Base-by-base conservation (phyloP, 2,329 filamentous ascomycete species). In the Pseudocercospora macadamiae region DNA sequence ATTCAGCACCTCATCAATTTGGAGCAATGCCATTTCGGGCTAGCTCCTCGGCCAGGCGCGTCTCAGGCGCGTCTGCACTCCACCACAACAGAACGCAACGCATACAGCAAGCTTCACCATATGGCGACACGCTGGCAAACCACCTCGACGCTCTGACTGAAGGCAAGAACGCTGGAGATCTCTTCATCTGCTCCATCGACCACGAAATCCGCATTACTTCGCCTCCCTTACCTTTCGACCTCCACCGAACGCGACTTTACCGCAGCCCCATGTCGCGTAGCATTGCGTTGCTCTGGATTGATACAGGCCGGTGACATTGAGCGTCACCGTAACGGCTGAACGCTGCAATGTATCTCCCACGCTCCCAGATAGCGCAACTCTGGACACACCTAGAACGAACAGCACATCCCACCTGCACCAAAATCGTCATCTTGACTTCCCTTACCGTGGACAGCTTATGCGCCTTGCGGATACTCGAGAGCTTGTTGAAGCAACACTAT, bases 391-490 rank as follows among this genome's bases (percentile, higher is more conserved):
- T 99, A 57, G 86, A 96, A 75, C 86, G 85, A 75, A 89, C 90
- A 44, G 89, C 93, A 66, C 91, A 97, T 73, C 89, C 93, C n/a
- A 86, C 93, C 52, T 95, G 92, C 16, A 90, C 93, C 36, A 93
- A 93, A 0, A 91, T 97, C 54, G 83, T 97, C 23, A 86, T 99
- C 64, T 89, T 99, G 57, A 93, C 93, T 64, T 90, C 93, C 32
- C 89, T 97, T 73, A 93, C 97, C 72, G 92, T 95, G 55, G 95
- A 99, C 78, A 90, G 95, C 64, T 86, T 99, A 62, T 97, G 93
- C 76, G 95, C 93, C 63, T 96, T 92, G 74, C 91, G 93, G 62
- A 97, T 99, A 61, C 86, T 99, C 48, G 96, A 93, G 2, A 85
- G 89, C 51, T 83, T 99, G n/a, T 82, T 99, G 61, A 97, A 96